A percentile compares a stretch with the other conserved stretches of the same genome.
phyloP scores from a whole-genome alignment of 305 asterid species.

The Fraxinus floribunda region DNA sequence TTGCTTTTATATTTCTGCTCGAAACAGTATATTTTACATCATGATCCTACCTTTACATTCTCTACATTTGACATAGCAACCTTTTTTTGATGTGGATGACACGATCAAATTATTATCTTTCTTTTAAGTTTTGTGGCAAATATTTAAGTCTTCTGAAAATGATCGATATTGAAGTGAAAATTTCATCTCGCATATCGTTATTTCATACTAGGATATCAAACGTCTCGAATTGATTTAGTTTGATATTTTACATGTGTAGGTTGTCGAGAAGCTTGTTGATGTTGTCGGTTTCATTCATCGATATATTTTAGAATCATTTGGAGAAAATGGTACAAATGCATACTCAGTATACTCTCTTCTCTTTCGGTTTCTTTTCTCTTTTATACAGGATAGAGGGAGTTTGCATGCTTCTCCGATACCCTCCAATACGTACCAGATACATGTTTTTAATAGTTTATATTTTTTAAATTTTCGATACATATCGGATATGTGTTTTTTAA shows the following conservation, averaged over 20 bases:
- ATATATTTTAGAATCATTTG: slow-evolving; percentile 53
- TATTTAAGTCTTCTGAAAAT: not conserved
- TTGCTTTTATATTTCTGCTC: not conserved
- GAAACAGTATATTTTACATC: not conserved
- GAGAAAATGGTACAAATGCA: slow-evolving; percentile 38
- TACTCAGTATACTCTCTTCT: not conserved
- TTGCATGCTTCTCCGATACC: not conserved
- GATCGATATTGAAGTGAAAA: not conserved
- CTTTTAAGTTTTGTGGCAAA: not conserved
- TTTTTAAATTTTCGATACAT: too few relatives aligned
- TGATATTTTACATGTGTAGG: slow-evolving; percentile 34
- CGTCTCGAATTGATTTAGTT: slow-evolving; percentile 12
- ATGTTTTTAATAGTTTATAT: too few relatives aligned
- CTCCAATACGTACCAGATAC: too few relatives aligned
- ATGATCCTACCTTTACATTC: slow-evolving; percentile 2
- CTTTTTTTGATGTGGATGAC: not conserved
- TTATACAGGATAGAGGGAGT: not conserved
- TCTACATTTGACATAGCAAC: not conserved
- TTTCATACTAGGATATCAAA: not conserved
- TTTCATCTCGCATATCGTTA: not conserved
- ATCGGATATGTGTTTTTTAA: too few relatives aligned
- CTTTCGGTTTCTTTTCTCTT: not conserved
- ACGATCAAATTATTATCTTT: not conserved
- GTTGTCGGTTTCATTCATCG: slow-evolving; percentile 60
- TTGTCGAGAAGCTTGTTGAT: slow-evolving; percentile 73